These are phyloP conservation scores for Porpolomopsis calyptriformis DNA, from an alignment of 768 basidiomycete genomes.

Conservation along the genomic window DNA sequence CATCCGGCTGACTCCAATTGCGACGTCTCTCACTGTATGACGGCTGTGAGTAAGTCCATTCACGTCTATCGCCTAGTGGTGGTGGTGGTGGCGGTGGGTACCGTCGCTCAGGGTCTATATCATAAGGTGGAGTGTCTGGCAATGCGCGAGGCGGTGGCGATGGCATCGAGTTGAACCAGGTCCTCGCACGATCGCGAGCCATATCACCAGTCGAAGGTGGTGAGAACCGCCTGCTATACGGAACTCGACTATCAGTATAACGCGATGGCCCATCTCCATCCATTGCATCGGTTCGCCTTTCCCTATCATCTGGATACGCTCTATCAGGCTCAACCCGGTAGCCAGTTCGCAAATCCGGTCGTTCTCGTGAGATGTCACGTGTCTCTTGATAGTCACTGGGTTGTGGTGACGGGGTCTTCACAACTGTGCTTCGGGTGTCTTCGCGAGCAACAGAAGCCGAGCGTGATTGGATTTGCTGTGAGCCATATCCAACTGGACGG, in stretches of 20 bases:
- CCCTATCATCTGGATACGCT: slow-evolving; percentile 20
- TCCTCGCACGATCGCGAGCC: slow-evolving; percentile 24
- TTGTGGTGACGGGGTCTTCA: slow-evolving; percentile 15
- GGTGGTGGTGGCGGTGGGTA: slow-evolving; percentile 9
- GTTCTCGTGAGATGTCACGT: slow-evolving; percentile 29
- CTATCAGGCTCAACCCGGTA: slow-evolving; percentile 33
- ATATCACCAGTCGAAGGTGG: slow-evolving; percentile 24
- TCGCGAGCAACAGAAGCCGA: slow-evolving; percentile 6
- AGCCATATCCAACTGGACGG: slow-evolving; percentile 7
- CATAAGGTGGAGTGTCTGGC: slow-evolving; percentile 19
- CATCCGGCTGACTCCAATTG: slow-evolving; percentile 24
- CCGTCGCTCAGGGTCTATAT: slow-evolving; percentile 23
- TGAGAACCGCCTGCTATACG: slow-evolving; percentile 20
- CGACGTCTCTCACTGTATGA: background rate
- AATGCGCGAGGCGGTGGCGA: slow-evolving; percentile 20
- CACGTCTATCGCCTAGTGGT: slow-evolving; percentile 17
- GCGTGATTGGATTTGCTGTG: background rate
- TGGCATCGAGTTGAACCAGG: slow-evolving; percentile 17
- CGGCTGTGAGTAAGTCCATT: slow-evolving; percentile 15
- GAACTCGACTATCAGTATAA: slow-evolving; percentile 23
- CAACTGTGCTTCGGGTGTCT: slow-evolving; percentile 12
- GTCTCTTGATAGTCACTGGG: slow-evolving; percentile 18
- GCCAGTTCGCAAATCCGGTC: slow-evolving; percentile 13
- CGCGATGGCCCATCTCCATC: slow-evolving; percentile 26
- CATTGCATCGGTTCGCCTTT: slow-evolving; percentile 26